These are phyloP conservation scores for Antonospora locustae DNA, from an alignment of 371 early-diverging fungal species.

Conservation along the genomic window DNA sequence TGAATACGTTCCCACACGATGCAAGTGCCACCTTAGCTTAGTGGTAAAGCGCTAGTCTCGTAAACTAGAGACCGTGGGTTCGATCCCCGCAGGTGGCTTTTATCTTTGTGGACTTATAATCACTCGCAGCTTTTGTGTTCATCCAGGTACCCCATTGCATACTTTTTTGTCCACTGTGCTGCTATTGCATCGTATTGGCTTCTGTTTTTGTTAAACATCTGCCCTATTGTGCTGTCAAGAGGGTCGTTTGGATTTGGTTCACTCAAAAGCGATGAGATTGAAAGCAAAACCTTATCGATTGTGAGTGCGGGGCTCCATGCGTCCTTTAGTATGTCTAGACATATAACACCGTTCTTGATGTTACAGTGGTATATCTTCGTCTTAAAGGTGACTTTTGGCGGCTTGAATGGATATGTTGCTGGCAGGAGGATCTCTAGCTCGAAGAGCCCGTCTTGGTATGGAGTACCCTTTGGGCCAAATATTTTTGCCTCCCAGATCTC, in stretches of 20 bases:
- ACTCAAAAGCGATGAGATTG: constrained; percentile 76
- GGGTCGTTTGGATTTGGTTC: constrained; percentile 98
- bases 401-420: constrained; percentile 84
- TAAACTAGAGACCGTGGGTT: constrained; percentile 3
- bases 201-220: constrained; percentile 62
- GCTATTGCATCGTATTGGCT: constrained; percentile 64
- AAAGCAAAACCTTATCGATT: constrained; percentile 78
- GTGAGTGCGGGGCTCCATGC: constrained; percentile 98
- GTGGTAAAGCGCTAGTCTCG: constrained; percentile 1
- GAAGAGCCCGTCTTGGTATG: constrained; percentile 78
- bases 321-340: constrained; percentile 89
- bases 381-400: constrained; percentile 81
- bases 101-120: not conserved
- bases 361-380: constrained; percentile 89
- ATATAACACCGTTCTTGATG: constrained; percentile 90
- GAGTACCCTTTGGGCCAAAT: constrained; percentile 56
- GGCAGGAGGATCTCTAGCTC: constrained; percentile 72
- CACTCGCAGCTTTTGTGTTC: too few species aligned
- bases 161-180: constrained; percentile 66
- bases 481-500: constrained; percentile 54
- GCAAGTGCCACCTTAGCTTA: not conserved
- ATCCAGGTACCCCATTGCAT: constrained; percentile 46
- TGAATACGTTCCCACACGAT: too few species aligned
- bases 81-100: not conserved
- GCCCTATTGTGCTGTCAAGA: constrained; percentile 75